These are phyloP conservation scores for Trapa bicornis DNA, from an alignment of 345 rosid genomes.

Conservation along the genomic window DNA sequence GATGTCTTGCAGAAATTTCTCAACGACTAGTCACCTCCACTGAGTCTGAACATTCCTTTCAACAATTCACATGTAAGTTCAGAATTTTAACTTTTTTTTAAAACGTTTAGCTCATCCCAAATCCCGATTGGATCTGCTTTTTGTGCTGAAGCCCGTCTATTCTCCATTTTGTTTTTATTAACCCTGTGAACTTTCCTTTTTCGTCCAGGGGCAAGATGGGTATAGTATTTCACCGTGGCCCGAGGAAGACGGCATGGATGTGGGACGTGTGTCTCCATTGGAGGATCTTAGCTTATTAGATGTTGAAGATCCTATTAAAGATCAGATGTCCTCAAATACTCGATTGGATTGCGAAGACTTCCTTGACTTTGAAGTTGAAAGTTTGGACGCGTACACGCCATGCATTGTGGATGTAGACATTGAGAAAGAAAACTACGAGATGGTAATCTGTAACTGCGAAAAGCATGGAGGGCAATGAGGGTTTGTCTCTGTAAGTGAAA, in stretches of 20 bases:
- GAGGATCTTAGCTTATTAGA: conserved; percentile 54
- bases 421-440: conserved; percentile 36
- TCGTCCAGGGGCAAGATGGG: conserved; percentile 42
- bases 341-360: conserved; percentile 45
- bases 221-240: conserved; percentile 56
- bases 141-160: neutral
- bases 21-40: conserved; percentile 36
- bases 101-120: neutral
- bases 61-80: conserved; percentile 36
- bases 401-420: conserved; percentile 58
- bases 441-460: conserved; percentile 28
- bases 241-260: conserved; percentile 32
- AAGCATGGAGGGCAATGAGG: conserved; percentile 36
- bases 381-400: conserved; percentile 41
- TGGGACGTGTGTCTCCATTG: conserved; percentile 29
- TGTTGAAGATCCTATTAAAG: conserved; percentile 41
- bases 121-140: neutral
- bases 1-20: conserved; percentile 48
- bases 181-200: neutral
- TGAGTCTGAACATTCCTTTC: conserved; percentile 26
- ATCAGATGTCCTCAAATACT: conserved; percentile 35
- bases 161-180: neutral
- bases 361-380: conserved; percentile 43
- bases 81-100: neutral
- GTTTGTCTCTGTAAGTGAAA: conserved; percentile 35